These are phyloP conservation scores for Lactuca saligna DNA, from an alignment of 129 eudicot genomes.

Conservation along the genomic window DNA sequence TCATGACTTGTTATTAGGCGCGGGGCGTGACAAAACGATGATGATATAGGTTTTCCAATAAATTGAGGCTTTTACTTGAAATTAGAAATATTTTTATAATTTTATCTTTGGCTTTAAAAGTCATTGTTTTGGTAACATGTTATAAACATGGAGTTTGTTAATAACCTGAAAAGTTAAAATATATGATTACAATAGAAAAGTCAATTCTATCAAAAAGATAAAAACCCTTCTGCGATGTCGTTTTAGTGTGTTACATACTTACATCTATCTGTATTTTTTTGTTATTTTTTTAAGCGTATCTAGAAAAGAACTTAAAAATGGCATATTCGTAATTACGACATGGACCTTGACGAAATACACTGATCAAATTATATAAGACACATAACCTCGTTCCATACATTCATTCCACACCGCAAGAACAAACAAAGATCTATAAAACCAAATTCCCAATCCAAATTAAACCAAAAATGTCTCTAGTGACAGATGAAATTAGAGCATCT, in stretches of 20 bases:
- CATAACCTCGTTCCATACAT: conserved; percentile 18
- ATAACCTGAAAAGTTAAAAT: neutral
- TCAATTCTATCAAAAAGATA: conserved; percentile 16
- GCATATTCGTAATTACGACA: conserved; percentile 17
- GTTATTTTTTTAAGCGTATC: neutral
- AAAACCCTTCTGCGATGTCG: too few species aligned
- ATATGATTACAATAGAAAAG: neutral
- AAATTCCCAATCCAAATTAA: conserved; percentile 2
- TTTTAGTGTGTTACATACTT: too few species aligned
- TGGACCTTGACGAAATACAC: neutral
- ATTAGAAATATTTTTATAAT: too few species aligned
- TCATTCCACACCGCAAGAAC: conserved; percentile 21
- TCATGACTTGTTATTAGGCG: too few species aligned
- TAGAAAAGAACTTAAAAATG: conserved; percentile 1
- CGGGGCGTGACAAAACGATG: too few species aligned
- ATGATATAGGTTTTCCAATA: too few species aligned
- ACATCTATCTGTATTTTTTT: too few species aligned
- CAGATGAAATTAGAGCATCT: conserved; percentile 57
- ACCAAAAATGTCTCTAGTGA: conserved; percentile 55
- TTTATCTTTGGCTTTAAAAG: too few species aligned
- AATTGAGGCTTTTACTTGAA: too few species aligned
- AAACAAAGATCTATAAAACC: conserved; percentile 5
- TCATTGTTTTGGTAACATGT: too few species aligned
- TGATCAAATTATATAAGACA: conserved; percentile 23
- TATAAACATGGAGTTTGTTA: too few species aligned